Conservation (phyloP, 2,329 filamentous ascomycete genomes). For the Colletotrichum abscissum region DNA sequence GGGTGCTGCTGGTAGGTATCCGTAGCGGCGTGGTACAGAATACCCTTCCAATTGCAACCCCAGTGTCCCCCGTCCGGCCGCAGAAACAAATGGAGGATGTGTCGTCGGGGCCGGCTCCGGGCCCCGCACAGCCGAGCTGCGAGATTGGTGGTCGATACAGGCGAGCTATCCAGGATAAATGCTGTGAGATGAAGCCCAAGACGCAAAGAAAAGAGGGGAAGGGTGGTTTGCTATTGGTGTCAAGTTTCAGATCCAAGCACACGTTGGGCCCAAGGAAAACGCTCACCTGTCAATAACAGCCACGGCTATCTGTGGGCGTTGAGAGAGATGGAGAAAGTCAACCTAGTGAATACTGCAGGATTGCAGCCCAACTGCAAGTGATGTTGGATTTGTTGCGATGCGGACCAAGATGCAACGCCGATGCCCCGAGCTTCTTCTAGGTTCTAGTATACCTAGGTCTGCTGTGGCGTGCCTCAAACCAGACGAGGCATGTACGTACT, state of each 20-base stretch:
- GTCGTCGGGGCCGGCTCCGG: background rate
- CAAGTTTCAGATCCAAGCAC: constrained; percentile 13
- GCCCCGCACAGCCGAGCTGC: background rate
- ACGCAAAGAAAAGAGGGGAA: background rate
- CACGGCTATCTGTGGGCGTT: background rate
- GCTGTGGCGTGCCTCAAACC: background rate
- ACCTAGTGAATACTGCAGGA: background rate
- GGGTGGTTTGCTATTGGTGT: background rate
- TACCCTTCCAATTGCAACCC: background rate
- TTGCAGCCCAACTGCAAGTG: background rate
- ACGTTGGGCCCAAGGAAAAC: background rate
- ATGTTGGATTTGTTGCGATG: background rate
- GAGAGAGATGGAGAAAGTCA: background rate
- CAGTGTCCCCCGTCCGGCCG: background rate
- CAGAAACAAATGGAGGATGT: background rate
- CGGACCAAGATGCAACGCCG: background rate
- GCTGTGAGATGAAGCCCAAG: background rate
- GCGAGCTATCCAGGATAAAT: background rate
- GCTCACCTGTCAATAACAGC: background rate
- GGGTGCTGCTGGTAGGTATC: background rate
- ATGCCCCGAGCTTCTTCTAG: background rate
- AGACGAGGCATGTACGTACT: background rate
- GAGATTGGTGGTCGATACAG: background rate
- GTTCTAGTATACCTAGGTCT: background rate
- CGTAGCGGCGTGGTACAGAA: background rate